Percentiles rank a stretch among this genome's conserved stretches.
Evolutionary conservation across 352 stramenopile genomes (phyloP).

Genomic region (Phytopythium chamaehyphon): DNA sequence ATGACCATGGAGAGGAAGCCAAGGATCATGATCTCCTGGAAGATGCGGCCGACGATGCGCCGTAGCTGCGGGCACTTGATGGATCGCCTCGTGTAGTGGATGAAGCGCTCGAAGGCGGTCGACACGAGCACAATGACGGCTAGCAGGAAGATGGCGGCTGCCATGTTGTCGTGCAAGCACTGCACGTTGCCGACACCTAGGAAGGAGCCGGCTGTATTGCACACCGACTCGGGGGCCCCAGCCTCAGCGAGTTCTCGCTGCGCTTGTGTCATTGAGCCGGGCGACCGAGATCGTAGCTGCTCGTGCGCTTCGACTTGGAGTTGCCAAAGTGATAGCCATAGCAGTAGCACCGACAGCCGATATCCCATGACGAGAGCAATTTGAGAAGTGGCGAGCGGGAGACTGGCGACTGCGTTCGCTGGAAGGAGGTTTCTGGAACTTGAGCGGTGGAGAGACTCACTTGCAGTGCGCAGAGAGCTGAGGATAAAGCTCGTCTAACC

Average conservation of each 20-base stretch:
- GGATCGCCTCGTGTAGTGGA: conserved; percentile 38
- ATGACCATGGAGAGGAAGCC: conserved; percentile 88
- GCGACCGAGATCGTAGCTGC: too few species aligned
- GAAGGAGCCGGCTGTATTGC: conserved; percentile 33
- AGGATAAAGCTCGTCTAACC: too few species aligned
- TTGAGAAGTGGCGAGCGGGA: too few species aligned
- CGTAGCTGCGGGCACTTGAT: conserved; percentile 79
- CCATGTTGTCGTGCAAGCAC: conserved; percentile 73
- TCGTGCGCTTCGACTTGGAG: too few species aligned
- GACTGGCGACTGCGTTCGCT: too few species aligned
- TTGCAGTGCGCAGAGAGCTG: too few species aligned
- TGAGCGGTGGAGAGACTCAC: too few species aligned
- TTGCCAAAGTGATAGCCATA: too few species aligned
- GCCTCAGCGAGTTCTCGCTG: neutral
- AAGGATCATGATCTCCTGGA: conserved; percentile 88
- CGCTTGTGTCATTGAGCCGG: too few species aligned
- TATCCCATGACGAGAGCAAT: too few species aligned
- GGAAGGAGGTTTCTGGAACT: too few species aligned
- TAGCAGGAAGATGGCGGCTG: conserved; percentile 69
- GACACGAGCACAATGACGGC: conserved; percentile 75
- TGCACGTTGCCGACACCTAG: conserved; percentile 75
- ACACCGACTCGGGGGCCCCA: neutral
- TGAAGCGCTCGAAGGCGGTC: conserved; percentile 51
- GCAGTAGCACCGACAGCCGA: too few species aligned
- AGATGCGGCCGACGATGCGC: conserved; percentile 82